A percentile compares a stretch with the other conserved stretches of the same genome.
These are phyloP conservation scores for Tylopilus vinaceipallidus DNA, from an alignment of 768 basidiomycete species.

Conservation along the genomic window DNA sequence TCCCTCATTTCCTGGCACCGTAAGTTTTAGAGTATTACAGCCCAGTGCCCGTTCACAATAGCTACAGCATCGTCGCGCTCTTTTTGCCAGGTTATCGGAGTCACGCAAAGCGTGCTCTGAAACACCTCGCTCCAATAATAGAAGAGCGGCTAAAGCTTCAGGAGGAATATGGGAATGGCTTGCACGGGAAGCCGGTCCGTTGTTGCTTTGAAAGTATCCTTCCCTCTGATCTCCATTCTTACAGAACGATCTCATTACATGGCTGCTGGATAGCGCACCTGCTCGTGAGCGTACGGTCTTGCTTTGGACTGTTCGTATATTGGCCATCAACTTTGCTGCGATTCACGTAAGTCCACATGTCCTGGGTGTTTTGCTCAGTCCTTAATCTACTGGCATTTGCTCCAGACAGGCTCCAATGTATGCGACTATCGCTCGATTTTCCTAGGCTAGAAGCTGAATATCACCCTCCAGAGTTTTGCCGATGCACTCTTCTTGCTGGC, in stretches of 20 bases:
- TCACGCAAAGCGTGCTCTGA: neutral
- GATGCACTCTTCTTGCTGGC: constrained; percentile 38
- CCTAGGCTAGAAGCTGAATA: neutral
- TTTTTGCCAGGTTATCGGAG: neutral
- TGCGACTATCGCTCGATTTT: neutral
- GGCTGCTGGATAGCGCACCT: constrained; percentile 30
- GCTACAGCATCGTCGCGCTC: neutral
- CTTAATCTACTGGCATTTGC: neutral
- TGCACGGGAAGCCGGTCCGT: constrained; percentile 34
- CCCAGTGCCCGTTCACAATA: too few species aligned
- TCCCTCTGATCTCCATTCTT: neutral
- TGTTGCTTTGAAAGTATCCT: neutral
- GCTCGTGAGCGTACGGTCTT: constrained; percentile 12
- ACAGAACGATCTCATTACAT: constrained; percentile 35
- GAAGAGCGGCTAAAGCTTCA: constrained; percentile 25
- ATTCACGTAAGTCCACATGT: constrained; percentile 18
- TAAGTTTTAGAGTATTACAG: constrained; percentile 15
- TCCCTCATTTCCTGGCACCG: constrained; percentile 36
- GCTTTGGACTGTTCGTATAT: constrained; percentile 23
- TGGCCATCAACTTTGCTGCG: constrained; percentile 21
- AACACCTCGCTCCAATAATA: constrained; percentile 7
- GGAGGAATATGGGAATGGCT: constrained; percentile 27
- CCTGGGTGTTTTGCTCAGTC: neutral
- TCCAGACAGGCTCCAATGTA: neutral
- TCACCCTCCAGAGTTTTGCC: constrained; percentile 24